A percentile compares a stretch with the other conserved stretches of the same genome.
These are phyloP conservation scores for Penicillium dipodomyicola DNA, from an alignment of 495 filamentous ascomycete genomes.

Conservation along the genomic window DNA sequence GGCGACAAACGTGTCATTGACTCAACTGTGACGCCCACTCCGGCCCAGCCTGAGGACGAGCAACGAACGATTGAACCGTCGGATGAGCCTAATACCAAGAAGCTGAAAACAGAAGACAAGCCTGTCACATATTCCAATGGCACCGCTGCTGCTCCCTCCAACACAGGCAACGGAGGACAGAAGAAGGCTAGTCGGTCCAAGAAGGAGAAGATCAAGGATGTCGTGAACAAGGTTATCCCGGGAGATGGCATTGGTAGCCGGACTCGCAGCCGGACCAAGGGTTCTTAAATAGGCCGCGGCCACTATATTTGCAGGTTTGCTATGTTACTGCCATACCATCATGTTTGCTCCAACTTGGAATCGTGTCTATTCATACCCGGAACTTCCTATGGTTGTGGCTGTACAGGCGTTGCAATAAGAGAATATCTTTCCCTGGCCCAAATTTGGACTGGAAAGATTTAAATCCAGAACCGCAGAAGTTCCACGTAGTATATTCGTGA, in stretches of 20 bases:
- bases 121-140: constrained; percentile 18
- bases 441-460: not conserved
- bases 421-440: not conserved
- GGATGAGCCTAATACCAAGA: constrained; percentile 27
- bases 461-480: not conserved
- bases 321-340: not conserved
- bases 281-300: constrained; percentile 8
- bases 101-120: constrained; percentile 29
- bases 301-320: not conserved
- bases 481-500: not conserved
- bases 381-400: not conserved
- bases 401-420: constrained; percentile 1
- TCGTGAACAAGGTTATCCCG: constrained; percentile 30
- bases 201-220: constrained; percentile 39
- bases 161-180: constrained; percentile 21
- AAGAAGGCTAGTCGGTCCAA: constrained; percentile 36
- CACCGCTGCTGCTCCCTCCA: constrained; percentile 3
- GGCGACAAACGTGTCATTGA: constrained; percentile 39
- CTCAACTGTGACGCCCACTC: constrained; percentile 10
- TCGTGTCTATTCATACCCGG: not conserved
- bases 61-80: constrained; percentile 16
- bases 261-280: constrained; percentile 45
- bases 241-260: constrained; percentile 40
- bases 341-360: not conserved
- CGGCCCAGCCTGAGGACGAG: constrained; percentile 3